Conservation (phyloP, 495 filamentous ascomycete species). For the Darksidea phi region DNA sequence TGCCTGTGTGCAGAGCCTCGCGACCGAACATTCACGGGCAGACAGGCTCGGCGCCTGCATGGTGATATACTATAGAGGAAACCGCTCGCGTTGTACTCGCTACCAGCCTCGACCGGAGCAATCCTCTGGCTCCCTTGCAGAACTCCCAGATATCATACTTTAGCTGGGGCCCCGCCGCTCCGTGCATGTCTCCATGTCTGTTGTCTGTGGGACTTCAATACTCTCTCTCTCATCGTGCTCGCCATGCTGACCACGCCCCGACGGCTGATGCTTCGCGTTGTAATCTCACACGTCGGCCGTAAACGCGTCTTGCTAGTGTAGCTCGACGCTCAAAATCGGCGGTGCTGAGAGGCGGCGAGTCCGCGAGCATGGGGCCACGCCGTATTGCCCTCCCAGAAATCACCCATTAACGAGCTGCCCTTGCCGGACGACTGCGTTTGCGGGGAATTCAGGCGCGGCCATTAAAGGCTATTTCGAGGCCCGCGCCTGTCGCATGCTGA, state of each 20-base stretch:
- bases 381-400: slow-evolving; percentile 22
- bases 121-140: slow-evolving; percentile 17
- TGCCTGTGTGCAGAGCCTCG: too few species aligned
- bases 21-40: background rate
- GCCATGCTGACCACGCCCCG: too few species aligned
- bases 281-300: slow-evolving; percentile 17
- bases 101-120: slow-evolving; percentile 31
- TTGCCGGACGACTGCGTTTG: slow-evolving; percentile 22
- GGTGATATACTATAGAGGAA: slow-evolving; percentile 33
- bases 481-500: slow-evolving; percentile 20
- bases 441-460: slow-evolving; percentile 29
- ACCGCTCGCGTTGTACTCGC: slow-evolving; percentile 23
- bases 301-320: slow-evolving; percentile 13
- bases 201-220: background rate
- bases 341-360: slow-evolving; percentile 15
- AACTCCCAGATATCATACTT: background rate
- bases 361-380: slow-evolving; percentile 5
- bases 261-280: slow-evolving; percentile 1
- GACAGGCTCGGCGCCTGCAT: slow-evolving; percentile 16
- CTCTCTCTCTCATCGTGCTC: background rate
- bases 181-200: background rate
- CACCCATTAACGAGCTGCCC: slow-evolving; percentile 14
- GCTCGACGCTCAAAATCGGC: slow-evolving; percentile 13
- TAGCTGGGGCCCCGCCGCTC: background rate
- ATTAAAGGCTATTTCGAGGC: slow-evolving; percentile 13